Evolutionary conservation across 345 rosid species (phyloP).

Genomic region (Eucalyptus virginea): DNA sequence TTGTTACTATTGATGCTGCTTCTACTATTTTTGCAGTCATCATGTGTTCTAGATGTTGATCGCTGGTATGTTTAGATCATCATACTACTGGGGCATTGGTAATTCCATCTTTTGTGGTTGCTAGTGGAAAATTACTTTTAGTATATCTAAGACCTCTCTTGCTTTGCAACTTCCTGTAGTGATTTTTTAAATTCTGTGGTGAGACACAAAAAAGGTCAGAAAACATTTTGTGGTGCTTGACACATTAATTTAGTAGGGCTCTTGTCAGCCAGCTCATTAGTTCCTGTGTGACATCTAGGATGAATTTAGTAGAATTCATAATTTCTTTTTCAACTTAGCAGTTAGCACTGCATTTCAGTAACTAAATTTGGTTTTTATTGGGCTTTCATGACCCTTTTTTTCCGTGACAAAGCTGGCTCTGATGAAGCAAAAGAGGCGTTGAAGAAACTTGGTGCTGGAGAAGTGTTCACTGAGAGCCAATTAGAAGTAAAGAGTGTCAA

Average conservation of each 20-base stretch:
- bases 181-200: background rate
- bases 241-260: background rate
- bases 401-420: constrained; percentile 46
- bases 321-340: background rate
- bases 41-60: background rate
- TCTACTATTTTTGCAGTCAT: background rate
- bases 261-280: background rate
- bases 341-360: background rate
- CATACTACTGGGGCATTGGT: background rate
- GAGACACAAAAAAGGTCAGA: background rate
- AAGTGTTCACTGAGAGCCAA: constrained; percentile 69
- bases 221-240: background rate
- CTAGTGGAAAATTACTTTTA: background rate
- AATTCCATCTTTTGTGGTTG: background rate
- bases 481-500: constrained; percentile 70
- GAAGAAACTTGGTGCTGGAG: constrained; percentile 76
- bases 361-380: background rate
- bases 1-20: background rate
- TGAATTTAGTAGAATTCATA: background rate
- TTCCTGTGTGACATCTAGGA: background rate
- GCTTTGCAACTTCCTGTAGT: background rate
- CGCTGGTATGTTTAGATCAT: background rate
- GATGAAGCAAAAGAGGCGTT: constrained; percentile 61
- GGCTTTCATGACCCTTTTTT: background rate
- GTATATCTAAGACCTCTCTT: background rate